Percentiles rank a stretch among this genome's conserved stretches.
phyloP scores from a whole-genome alignment of 2,329 filamentous ascomycete genomes.

The Sporothrix luriei region DNA sequence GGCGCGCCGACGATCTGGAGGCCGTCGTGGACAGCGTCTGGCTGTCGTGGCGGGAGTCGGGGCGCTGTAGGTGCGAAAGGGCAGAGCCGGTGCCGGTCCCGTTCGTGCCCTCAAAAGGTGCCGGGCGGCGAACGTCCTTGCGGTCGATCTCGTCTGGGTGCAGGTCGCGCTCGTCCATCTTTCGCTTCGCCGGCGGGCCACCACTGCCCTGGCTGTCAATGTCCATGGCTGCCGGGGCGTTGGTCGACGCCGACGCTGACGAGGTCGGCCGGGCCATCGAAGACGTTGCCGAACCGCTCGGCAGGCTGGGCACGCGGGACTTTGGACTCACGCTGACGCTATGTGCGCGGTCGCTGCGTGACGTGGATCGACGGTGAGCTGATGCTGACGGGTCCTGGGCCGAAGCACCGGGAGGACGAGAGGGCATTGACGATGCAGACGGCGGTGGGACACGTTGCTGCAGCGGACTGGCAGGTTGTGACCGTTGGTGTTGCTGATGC shows the following conservation, averaged over 20 bases:
- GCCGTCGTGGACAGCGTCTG: not conserved
- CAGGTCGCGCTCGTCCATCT: conserved; percentile 53
- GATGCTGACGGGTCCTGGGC: conserved; percentile 48
- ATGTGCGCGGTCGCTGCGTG: conserved; percentile 65
- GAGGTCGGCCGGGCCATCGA: conserved; percentile 27
- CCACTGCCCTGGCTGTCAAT: conserved; percentile 40
- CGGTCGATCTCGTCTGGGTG: conserved; percentile 56
- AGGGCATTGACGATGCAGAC: conserved; percentile 28
- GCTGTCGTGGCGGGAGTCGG: not conserved
- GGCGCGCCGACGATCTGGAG: not conserved
- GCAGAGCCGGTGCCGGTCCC: conserved; percentile 40
- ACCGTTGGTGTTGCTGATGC: conserved; percentile 42
- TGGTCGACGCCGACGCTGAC: conserved; percentile 4
- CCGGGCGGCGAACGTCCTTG: conserved; percentile 50
- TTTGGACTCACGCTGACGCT: conserved; percentile 79
- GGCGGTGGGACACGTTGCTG: conserved; percentile 51
- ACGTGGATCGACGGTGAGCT: conserved; percentile 53
- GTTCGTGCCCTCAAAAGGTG: conserved; percentile 53
- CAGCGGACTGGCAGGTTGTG: conserved; percentile 63
- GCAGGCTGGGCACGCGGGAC: conserved; percentile 54
- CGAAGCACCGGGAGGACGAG: not conserved
- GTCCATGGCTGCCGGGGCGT: conserved; percentile 37
- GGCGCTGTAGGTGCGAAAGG: conserved; percentile 33
- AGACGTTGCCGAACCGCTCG: conserved; percentile 8
- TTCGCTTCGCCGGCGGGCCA: conserved; percentile 51